Base-by-base conservation (phyloP, 768 basidiomycete species). In the Kwoniella shandongensis region DNA sequence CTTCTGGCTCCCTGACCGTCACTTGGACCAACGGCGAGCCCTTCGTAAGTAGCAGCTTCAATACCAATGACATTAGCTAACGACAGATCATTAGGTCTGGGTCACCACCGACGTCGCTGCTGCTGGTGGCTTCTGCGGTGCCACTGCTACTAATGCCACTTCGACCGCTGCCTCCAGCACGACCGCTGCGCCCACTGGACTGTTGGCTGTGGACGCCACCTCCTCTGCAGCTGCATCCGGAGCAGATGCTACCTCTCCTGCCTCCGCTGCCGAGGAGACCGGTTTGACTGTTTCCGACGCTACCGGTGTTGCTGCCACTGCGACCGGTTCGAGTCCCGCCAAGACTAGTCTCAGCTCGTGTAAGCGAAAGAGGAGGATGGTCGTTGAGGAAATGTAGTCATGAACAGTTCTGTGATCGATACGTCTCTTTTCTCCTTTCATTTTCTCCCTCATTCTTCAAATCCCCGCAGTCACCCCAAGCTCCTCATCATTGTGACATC, bases 1-100 rank as follows among this genome's bases (percentile, higher is more conserved):
- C 17, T 0, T 47, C 59, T 18, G 60, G 57, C n/a, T 27, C 59
- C n/a, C 27, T 71, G 7, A 51, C 51, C 12, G 61, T 71, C 27
- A 62, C 59, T 2, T 64, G 55, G 55, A 64, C 56, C n/a, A 57
- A 32, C 23, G 69, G 69, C 8, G 36, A 63, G 25, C 66, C 69
- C 5, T 63, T 59, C 36, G 69, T 71, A 29, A 56, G 66, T 65
- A 18, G 10, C 26, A 2, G 11, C 18, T 20, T 13, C 42, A 11
- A 40, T 36, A 53, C 23, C 29, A 40, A 35, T 53, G 12, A n/a
- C 18, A 4, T 32, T 3, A n/a, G n/a, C n/a, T n/a, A n/a, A n/a
- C n/a, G n/a, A n/a, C 15, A 2, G n/a, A 15, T 18, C 1, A 10
- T 11, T 42, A 63, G 61, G 61, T 58, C 45, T 63, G 45, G 22